Evolutionary conservation across 2,329 filamentous ascomycete species (phyloP).

Genomic region (Paraconiothyrium sp.): DNA sequence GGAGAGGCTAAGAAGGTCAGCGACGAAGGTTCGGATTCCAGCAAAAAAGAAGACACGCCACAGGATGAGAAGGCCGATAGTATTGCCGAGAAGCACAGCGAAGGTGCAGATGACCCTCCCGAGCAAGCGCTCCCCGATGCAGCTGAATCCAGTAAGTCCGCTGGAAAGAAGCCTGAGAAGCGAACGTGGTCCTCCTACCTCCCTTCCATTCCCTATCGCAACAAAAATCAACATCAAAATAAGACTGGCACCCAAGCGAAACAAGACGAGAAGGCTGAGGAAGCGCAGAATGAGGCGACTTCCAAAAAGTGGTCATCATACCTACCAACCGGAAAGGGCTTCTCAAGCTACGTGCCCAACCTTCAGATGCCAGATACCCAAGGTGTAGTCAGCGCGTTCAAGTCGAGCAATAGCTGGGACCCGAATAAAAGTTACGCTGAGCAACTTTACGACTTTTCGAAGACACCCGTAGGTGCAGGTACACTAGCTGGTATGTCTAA

Average conservation of each 20-base stretch:
- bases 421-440: conserved; percentile 60
- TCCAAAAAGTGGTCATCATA: conserved; percentile 58
- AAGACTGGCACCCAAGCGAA: conserved; percentile 32
- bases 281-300: conserved; percentile 45
- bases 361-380: conserved; percentile 50
- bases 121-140: conserved; percentile 41
- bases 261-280: conserved; percentile 38
- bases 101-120: conserved; percentile 36
- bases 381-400: conserved; percentile 56
- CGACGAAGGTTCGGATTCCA: conserved; percentile 15
- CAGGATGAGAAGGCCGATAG: conserved; percentile 10
- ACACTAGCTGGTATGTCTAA: conserved; percentile 50
- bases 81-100: conserved; percentile 15
- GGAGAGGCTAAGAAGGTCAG: conserved; percentile 8
- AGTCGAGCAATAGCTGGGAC: conserved; percentile 56
- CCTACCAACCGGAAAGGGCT: conserved; percentile 58
- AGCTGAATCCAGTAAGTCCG: conserved; percentile 31
- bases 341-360: conserved; percentile 58
- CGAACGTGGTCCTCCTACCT: conserved; percentile 52
- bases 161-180: conserved; percentile 32
- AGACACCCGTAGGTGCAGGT: conserved; percentile 61
- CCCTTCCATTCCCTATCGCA: conserved; percentile 50
- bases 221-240: conserved; percentile 30
- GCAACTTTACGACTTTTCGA: conserved; percentile 60
- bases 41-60: conserved; percentile 16